Evolutionary conservation across 2,329 filamentous ascomycete species (phyloP).

Genomic region (Talaromyces sp.): DNA sequence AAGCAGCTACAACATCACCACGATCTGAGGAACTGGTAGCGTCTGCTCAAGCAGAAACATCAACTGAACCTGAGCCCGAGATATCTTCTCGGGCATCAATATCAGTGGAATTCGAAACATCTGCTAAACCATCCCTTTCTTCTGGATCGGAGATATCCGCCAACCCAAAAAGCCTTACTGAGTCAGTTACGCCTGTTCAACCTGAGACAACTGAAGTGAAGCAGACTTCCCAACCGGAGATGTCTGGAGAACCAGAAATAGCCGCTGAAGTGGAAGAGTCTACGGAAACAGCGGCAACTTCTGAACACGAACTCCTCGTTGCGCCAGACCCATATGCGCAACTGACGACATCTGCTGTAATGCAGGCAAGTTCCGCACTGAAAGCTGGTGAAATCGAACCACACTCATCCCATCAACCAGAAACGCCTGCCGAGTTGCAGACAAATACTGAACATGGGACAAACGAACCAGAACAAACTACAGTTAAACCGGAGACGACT

Average conservation of each 20-base stretch:
- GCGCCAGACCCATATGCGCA: not conserved
- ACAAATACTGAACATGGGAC: not conserved
- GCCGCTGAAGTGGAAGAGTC: not conserved
- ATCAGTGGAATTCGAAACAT: not conserved
- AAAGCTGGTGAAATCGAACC: not conserved
- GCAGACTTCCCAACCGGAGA: not conserved
- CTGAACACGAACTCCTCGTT: not conserved
- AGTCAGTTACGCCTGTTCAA: not conserved
- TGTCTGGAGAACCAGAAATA: not conserved
- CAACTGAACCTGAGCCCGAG: not conserved
- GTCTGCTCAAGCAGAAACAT: not conserved
- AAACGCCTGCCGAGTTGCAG: not conserved
- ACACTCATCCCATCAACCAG: not conserved
- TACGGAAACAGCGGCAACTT: not conserved
- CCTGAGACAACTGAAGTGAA: not conserved
- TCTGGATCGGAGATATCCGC: not conserved
- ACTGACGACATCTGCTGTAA: not conserved
- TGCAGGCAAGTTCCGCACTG: not conserved
- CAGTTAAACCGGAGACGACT: not conserved
- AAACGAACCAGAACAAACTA: not conserved
- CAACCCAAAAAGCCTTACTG: not conserved
- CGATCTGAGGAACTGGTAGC: not conserved
- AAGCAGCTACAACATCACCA: no score
- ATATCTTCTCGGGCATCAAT: not conserved
- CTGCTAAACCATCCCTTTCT: not conserved